Conservation (phyloP, 331 rosid species). For the Quercus tomentella region DNA sequence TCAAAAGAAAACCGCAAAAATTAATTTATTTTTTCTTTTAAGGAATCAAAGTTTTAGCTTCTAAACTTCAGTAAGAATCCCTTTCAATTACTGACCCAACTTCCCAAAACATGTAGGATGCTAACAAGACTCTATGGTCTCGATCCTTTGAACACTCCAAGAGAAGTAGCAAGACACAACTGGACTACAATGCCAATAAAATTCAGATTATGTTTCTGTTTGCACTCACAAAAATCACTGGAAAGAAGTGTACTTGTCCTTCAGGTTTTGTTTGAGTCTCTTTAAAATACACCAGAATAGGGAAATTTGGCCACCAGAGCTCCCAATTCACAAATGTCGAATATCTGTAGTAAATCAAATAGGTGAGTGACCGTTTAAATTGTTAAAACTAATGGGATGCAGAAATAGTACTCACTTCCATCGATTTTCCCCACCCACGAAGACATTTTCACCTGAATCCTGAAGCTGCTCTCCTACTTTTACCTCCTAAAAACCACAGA, state of each 20-base stretch:
- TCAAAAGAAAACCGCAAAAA: conserved; percentile 20
- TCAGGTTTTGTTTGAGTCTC: conserved; percentile 93
- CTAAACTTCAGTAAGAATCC: background rate
- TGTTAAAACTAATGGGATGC: background rate
- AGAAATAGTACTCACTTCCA: conserved; percentile 72
- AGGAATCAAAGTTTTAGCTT: background rate
- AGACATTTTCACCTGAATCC: conserved; percentile 90
- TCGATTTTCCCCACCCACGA: conserved; percentile 89
- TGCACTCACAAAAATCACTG: conserved; percentile 79
- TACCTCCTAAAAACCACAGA: conserved; percentile 62
- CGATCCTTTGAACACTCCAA: background rate
- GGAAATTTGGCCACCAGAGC: conserved; percentile 98
- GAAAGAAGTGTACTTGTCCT: conserved; percentile 96
- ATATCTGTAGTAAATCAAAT: conserved; percentile 49
- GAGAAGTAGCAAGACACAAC: background rate
- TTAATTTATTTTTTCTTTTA: background rate
- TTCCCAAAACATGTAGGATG: background rate
- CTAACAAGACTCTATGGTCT: background rate
- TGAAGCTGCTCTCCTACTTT: conserved; percentile 81
- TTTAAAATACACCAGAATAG: conserved; percentile 88
- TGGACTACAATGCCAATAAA: background rate
- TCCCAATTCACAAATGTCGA: conserved; percentile 96
- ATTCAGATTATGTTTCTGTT: conserved; percentile 7
- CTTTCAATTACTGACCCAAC: no score
- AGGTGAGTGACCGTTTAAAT: conserved; percentile 1